A percentile compares a stretch with the other conserved stretches of the same genome.
These are phyloP conservation scores for Chalciporus sphaerocephalus DNA, from an alignment of 768 basidiomycete genomes.

Conservation along the genomic window DNA sequence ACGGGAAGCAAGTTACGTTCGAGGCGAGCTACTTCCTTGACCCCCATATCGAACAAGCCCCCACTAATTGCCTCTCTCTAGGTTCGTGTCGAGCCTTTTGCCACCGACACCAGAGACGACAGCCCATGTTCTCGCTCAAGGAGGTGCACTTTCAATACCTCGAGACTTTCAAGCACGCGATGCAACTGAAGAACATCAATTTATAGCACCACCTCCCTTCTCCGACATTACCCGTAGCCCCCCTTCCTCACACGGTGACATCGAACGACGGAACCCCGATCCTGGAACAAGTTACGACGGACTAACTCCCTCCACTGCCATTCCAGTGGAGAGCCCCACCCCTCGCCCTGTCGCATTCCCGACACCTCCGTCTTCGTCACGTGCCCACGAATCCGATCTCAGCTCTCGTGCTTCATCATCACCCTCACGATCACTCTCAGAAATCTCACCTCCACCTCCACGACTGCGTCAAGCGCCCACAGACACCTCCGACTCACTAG, in stretches of 20 bases:
- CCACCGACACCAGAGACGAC: slow-evolving; percentile 71
- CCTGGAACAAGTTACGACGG: slow-evolving; percentile 3
- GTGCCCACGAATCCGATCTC: slow-evolving; percentile 13
- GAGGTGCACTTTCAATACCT: slow-evolving; percentile 38
- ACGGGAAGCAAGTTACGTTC: slow-evolving; percentile 27
- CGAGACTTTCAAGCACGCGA: background rate
- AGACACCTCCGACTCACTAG: background rate
- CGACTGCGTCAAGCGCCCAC: slow-evolving; percentile 9
- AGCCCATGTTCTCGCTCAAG: slow-evolving; percentile 63
- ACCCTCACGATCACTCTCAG: slow-evolving; percentile 18
- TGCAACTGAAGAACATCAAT: background rate
- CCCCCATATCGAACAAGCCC: background rate
- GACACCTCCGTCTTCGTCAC: slow-evolving; percentile 18
- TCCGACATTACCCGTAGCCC: background rate
- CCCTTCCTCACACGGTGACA: background rate
- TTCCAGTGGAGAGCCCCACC: slow-evolving; percentile 14
- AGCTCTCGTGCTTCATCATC: slow-evolving; percentile 29
- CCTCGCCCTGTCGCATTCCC: slow-evolving; percentile 16
- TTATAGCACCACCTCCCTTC: background rate
- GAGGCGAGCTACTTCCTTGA: slow-evolving; percentile 10
- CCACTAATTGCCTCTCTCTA: slow-evolving; percentile 1
- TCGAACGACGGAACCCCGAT: background rate
- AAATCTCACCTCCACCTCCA: slow-evolving; percentile 15
- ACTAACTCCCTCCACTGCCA: slow-evolving; percentile 11
- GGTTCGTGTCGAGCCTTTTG: slow-evolving; percentile 67